phyloP scores from a whole-genome alignment of 306 rosid genomes.

The Fagus crenata region DNA sequence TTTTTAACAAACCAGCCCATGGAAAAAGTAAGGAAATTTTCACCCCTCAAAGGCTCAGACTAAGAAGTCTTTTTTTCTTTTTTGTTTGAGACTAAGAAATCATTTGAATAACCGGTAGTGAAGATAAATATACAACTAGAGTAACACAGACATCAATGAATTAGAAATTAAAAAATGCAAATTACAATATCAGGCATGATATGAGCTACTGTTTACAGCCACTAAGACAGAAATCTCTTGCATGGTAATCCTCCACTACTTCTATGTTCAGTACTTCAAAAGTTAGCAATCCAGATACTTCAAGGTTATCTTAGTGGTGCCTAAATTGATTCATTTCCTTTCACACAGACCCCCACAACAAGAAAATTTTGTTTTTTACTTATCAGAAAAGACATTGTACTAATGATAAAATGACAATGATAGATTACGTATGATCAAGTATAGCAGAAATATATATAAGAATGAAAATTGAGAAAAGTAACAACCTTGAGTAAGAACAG shows the following conservation, averaged over 20 bases:
- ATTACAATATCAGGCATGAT: slow-evolving; percentile 11
- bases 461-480: slow-evolving; percentile 24
- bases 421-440: not conserved
- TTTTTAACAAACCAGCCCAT: not conserved
- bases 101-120: not conserved
- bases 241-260: not conserved
- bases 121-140: not conserved
- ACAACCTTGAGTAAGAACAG: slow-evolving; percentile 96
- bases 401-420: not conserved
- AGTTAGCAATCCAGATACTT: slow-evolving; percentile 3
- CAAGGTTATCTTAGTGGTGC: not conserved
- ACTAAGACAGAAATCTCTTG: slow-evolving; percentile 5
- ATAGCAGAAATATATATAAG: not conserved
- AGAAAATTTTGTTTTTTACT: not conserved
- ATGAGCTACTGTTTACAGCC: slow-evolving; percentile 5
- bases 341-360: not conserved
- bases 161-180: not conserved
- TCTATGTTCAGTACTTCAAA: not conserved
- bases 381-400: not conserved
- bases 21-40: not conserved
- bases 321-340: not conserved
- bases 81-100: too few relatives aligned
- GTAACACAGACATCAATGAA: not conserved
- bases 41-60: not conserved
- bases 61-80: not conserved